These are phyloP conservation scores for Neonectria sp. DNA, from an alignment of 2,329 filamentous ascomycete genomes.

Conservation along the genomic window DNA sequence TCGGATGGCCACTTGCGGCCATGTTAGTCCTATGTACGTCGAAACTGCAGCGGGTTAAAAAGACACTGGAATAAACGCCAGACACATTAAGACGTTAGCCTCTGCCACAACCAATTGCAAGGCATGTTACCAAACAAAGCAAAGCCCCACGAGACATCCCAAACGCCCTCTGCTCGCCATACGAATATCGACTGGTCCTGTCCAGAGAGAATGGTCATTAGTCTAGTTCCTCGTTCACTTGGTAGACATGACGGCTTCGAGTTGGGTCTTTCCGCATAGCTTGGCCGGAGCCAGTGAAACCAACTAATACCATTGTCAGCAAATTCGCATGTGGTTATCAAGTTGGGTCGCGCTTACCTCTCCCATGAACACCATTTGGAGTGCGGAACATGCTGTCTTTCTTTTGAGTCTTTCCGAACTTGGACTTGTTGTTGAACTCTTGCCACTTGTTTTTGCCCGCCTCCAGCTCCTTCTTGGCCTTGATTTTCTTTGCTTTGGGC, in stretches of 20 bases:
- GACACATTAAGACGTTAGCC: constrained; percentile 57
- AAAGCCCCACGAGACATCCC: constrained; percentile 44
- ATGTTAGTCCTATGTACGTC: constrained; percentile 42
- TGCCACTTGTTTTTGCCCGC: constrained; percentile 95
- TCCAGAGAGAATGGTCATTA: constrained; percentile 57
- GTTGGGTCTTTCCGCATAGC: constrained; percentile 94
- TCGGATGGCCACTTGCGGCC: constrained; percentile 29
- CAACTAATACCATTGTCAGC: constrained; percentile 73
- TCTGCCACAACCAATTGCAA: constrained; percentile 54
- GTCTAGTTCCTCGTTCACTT: constrained; percentile 82
- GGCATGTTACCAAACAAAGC: constrained; percentile 55
- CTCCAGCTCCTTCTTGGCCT: constrained; percentile 92
- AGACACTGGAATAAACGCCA: constrained; percentile 44
- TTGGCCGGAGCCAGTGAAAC: constrained; percentile 95
- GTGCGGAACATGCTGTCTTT: constrained; percentile 99
- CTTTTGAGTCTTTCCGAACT: constrained; percentile 76
- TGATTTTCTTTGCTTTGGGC: constrained; percentile 88
- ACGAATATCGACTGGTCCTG: constrained; percentile 44
- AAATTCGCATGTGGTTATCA: neutral
- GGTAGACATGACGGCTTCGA: constrained; percentile 87
- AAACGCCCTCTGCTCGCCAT: constrained; percentile 45
- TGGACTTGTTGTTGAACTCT: constrained; percentile 87
- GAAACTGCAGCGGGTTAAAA: constrained; percentile 31
- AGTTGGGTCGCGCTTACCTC: constrained; percentile 72
- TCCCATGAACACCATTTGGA: constrained; percentile 85